Percentiles rank a stretch among this genome's conserved stretches.
Conservation (phyloP, 208 protist genomes). For the Tetramitus jugosus region DNA sequence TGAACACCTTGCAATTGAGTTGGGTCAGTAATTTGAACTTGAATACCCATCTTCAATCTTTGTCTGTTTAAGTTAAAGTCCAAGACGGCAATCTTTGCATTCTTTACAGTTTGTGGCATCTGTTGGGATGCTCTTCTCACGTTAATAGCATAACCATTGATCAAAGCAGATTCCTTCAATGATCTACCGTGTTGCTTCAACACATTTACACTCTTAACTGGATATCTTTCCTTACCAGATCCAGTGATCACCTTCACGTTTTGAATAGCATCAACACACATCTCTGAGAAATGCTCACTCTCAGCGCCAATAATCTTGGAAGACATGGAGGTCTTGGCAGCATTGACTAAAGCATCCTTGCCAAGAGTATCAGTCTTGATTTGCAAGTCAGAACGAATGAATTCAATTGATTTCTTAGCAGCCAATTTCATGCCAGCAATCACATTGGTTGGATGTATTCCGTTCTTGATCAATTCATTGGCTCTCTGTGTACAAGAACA, state of each 20-base stretch:
- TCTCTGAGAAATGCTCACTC: constrained; percentile 91
- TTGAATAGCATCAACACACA: constrained; percentile 17
- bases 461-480: constrained; percentile 88
- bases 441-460: constrained; percentile 97
- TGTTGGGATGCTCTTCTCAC: constrained; percentile 88
- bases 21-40: constrained; percentile 93
- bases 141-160: constrained; percentile 93
- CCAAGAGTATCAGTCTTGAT: constrained; percentile 71
- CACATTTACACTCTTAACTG: constrained; percentile 93
- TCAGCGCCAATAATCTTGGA: constrained; percentile 96
- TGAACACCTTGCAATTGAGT: constrained; percentile 91
- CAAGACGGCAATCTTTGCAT: constrained; percentile 96
- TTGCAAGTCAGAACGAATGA: constrained; percentile 79
- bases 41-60: constrained; percentile 93
- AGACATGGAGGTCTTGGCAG: constrained; percentile 97
- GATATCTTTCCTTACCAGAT: constrained; percentile 72
- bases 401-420: constrained; percentile 83
- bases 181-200: constrained; percentile 95
- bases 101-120: constrained; percentile 89
- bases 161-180: constrained; percentile 72
- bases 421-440: constrained; percentile 98
- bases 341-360: constrained; percentile 88
- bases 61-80: constrained; percentile 96
- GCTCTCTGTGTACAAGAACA: constrained; percentile 68
- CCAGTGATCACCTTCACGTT: background rate